phyloP scores from a whole-genome alignment of 2,329 filamentous ascomycete genomes.

The Scedosporium aurantiacum region DNA sequence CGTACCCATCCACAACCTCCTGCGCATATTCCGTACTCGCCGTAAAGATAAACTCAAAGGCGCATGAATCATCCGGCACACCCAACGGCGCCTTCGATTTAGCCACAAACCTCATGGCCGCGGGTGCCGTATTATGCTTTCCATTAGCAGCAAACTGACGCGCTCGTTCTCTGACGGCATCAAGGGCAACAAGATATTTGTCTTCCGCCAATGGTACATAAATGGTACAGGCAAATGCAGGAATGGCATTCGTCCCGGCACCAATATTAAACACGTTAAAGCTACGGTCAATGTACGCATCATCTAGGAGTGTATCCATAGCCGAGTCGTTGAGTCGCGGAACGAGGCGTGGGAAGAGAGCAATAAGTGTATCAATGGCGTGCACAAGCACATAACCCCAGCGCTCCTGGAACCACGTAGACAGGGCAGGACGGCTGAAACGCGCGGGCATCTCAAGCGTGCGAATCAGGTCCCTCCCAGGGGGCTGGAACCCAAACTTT shows the following conservation, averaged over 20 bases:
- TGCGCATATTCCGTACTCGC: conserved; percentile 4
- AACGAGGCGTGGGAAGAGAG: neutral
- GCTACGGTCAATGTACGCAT: conserved; percentile 6
- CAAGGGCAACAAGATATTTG: neutral
- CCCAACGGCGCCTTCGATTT: conserved; percentile 2
- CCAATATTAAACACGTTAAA: conserved; percentile 7
- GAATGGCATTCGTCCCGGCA: conserved; percentile 4
- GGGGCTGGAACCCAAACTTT: conserved; percentile 5
- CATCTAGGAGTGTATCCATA: neutral
- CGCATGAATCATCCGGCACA: conserved; percentile 5
- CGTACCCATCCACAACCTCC: conserved; percentile 5
- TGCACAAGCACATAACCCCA: neutral
- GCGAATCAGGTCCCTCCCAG: conserved; percentile 5
- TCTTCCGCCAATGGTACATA: conserved; percentile 2
- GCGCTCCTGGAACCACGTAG: conserved; percentile 7
- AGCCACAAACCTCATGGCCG: conserved; percentile 1
- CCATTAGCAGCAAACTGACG: neutral
- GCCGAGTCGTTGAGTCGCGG: conserved; percentile 2
- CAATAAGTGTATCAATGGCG: neutral
- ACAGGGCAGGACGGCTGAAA: conserved; percentile 1
- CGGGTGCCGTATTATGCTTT: conserved; percentile 1
- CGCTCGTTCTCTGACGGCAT: neutral
- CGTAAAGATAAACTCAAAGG: conserved; percentile 7
- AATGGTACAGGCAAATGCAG: conserved; percentile 4
- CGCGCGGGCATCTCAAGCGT: conserved; percentile 3